These are phyloP conservation scores for Populus hybrid DNA, from an alignment of 441 rosid species.

Conservation along the genomic window DNA sequence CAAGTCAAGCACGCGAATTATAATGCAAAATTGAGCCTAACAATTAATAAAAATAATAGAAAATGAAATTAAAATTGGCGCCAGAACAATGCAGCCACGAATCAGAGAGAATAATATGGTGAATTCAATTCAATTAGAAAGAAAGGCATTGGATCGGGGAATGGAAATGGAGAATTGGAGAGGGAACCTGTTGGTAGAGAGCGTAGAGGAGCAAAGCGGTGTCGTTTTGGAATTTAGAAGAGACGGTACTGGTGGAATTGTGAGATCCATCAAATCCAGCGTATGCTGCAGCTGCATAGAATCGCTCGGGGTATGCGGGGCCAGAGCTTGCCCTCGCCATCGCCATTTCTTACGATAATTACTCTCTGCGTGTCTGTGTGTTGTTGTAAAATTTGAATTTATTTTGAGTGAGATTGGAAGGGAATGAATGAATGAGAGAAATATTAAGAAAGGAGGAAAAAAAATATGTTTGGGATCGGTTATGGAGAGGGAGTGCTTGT, in stretches of 20 bases:
- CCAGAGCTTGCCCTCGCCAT: slow-evolving; percentile 94
- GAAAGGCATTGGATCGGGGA: slow-evolving; percentile 29
- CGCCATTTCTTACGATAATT: slow-evolving; percentile 38
- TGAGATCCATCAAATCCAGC: slow-evolving; percentile 95
- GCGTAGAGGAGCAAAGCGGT: slow-evolving; percentile 89
- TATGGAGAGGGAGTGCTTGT: not conserved
- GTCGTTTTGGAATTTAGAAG: slow-evolving; percentile 80
- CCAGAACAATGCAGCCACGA: not conserved
- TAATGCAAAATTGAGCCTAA: not conserved
- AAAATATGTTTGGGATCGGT: not conserved
- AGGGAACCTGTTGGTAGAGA: slow-evolving; percentile 76
- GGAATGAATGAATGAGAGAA: not conserved
- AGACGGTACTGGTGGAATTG: slow-evolving; percentile 43
- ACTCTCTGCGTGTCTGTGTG: not conserved
- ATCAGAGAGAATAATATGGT: slow-evolving; percentile 12
- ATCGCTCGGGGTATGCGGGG: slow-evolving; percentile 95
- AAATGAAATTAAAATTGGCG: not conserved
- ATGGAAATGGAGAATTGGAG: slow-evolving; percentile 1
- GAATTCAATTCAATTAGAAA: slow-evolving; percentile 4
- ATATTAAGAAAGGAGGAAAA: not conserved
- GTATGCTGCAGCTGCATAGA: slow-evolving; percentile 86
- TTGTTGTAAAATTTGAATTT: not conserved
- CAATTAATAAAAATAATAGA: not conserved
- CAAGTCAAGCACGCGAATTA: not conserved
- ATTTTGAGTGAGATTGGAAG: slow-evolving; percentile 10